phyloP scores from a whole-genome alignment of 345 rosid species.

The Adansonia digitata region DNA sequence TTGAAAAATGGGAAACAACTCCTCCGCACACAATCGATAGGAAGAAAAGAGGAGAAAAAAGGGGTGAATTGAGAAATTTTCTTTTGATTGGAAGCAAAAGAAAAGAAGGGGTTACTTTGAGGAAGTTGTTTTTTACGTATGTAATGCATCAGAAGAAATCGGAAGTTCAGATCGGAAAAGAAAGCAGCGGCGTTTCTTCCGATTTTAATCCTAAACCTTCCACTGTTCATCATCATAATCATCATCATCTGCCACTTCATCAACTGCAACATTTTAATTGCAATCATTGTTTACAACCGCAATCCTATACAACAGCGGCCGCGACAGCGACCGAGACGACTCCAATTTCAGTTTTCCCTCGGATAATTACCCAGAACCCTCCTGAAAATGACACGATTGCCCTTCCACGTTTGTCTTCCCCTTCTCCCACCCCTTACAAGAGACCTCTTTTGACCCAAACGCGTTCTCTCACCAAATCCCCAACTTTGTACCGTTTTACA shows the following conservation, averaged over 20 bases:
- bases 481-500: slow-evolving; percentile 42
- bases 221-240: slow-evolving; percentile 22
- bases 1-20: slow-evolving; percentile 2
- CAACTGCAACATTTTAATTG: neutral
- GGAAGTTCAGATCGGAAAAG: slow-evolving; percentile 97
- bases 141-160: slow-evolving; percentile 99
- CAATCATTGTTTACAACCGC: slow-evolving; percentile 17
- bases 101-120: neutral
- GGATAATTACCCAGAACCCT: slow-evolving; percentile 27
- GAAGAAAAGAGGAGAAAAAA: neutral
- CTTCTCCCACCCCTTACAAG: slow-evolving; percentile 60
- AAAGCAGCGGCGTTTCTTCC: slow-evolving; percentile 99
- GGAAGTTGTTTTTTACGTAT: slow-evolving; percentile 17
- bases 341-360: slow-evolving; percentile 21
- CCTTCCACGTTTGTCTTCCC: slow-evolving; percentile 34
- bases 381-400: slow-evolving; percentile 42
- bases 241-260: slow-evolving; percentile 10
- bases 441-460: slow-evolving; percentile 48
- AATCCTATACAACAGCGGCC: neutral
- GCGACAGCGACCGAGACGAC: neutral
- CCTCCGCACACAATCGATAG: neutral
- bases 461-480: slow-evolving; percentile 58
- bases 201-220: slow-evolving; percentile 70
- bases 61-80: neutral
- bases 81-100: neutral